Evolutionary conservation across 441 rosid species (phyloP).

Genomic region (Arabidopsis lyrata): DNA sequence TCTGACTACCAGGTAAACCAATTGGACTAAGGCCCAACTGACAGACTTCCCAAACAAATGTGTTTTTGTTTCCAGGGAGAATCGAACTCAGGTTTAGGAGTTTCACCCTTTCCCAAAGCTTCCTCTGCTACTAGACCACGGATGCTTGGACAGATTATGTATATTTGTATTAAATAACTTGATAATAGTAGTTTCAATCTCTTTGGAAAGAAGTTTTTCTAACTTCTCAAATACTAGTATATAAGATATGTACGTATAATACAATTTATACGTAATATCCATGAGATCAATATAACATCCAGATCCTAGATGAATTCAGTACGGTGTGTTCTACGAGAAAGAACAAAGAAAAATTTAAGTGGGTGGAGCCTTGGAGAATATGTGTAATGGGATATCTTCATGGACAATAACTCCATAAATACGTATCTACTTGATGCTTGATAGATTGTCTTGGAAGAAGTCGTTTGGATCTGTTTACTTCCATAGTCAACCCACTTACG

Average conservation of each 20-base stretch:
- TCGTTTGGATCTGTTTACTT: conserved; percentile 32
- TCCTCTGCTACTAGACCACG: too few relatives aligned
- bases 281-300: neutral
- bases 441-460: conserved; percentile 17
- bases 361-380: conserved; percentile 9
- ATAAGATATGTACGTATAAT: neutral
- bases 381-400: neutral
- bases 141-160: too few relatives aligned
- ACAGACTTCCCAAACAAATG: too few relatives aligned
- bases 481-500: conserved; percentile 34
- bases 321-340: neutral
- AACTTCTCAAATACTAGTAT: conserved; percentile 1
- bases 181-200: neutral
- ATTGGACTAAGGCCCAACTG: too few relatives aligned
- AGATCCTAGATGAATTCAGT: neutral
- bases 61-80: too few relatives aligned
- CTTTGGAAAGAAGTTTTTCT: neutral
- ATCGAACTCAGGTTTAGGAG: too few relatives aligned
- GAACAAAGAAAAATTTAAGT: neutral
- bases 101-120: too few relatives aligned
- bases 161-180: neutral
- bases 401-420: conserved; percentile 11
- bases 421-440: neutral
- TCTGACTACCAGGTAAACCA: too few relatives aligned
- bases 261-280: neutral